These are phyloP conservation scores for Lactuca saligna DNA, from an alignment of 129 eudicot genomes.

Conservation along the genomic window DNA sequence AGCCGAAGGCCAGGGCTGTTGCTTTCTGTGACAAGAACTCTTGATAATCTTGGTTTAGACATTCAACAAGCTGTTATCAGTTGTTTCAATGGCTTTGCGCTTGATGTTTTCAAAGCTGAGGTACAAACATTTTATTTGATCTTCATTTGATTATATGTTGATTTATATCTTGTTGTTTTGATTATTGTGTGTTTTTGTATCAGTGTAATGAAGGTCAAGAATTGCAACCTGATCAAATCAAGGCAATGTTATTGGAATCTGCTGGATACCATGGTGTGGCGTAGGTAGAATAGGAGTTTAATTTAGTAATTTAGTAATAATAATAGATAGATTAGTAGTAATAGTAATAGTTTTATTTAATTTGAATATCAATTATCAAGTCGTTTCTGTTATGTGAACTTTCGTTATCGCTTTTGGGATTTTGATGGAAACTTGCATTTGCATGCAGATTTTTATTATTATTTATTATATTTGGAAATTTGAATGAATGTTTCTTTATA, in stretches of 20 bases:
- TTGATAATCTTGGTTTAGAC: background rate
- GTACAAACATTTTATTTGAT: background rate
- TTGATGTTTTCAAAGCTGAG: conserved; percentile 6
- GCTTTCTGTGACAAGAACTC: background rate
- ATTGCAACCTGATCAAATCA: conserved; percentile 61
- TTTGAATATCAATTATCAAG: background rate
- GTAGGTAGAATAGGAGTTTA: background rate
- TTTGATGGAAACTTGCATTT: conserved; percentile 3
- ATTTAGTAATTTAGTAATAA: background rate
- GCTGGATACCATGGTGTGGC: conserved; percentile 55
- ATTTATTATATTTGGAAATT: background rate
- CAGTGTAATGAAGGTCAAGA: conserved; percentile 28
- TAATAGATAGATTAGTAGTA: background rate
- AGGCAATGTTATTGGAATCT: conserved; percentile 56
- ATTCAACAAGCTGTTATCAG: conserved; percentile 10
- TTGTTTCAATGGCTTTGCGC: conserved; percentile 14
- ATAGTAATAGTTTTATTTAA: background rate
- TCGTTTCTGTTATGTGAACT: background rate
- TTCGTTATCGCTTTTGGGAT: background rate
- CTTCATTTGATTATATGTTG: background rate
- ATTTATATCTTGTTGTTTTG: background rate
- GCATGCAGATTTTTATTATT: background rate
- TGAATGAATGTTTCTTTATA: too few species aligned
- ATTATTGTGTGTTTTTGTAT: background rate
- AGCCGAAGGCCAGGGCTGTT: conserved; percentile 6